A percentile compares a stretch with the other conserved stretches of the same genome.
These are phyloP conservation scores for Rhizophagus sp. DNA, from an alignment of 192 early-diverging fungal species.

Conservation along the genomic window DNA sequence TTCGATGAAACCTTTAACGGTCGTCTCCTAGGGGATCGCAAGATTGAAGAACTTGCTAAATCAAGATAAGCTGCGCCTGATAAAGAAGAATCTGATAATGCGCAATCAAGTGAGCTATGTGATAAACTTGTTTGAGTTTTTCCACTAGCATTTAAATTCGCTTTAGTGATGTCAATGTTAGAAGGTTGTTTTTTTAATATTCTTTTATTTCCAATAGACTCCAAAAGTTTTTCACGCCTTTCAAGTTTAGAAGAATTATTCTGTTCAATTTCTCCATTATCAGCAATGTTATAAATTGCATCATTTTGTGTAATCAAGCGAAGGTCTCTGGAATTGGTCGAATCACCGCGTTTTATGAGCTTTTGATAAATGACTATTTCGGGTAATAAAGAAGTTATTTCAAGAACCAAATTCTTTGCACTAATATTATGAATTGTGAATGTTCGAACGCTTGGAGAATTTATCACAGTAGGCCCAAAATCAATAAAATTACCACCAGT, in stretches of 20 bases:
- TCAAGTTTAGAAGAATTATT: constrained; percentile 5
- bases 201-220: constrained; percentile 43
- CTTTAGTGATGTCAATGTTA: not conserved
- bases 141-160: not conserved
- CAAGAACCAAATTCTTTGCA: constrained; percentile 46
- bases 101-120: not conserved
- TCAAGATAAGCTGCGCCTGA: constrained; percentile 37
- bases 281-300: not conserved
- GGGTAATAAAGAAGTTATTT: constrained; percentile 47
- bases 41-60: constrained; percentile 29
- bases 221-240: constrained; percentile 43
- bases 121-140: not conserved
- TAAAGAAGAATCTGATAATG: constrained; percentile 20
- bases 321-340: not conserved
- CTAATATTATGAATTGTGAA: constrained; percentile 89
- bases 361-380: constrained; percentile 44
- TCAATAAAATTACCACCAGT: constrained; percentile 92
- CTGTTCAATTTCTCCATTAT: not conserved
- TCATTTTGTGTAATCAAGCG: not conserved
- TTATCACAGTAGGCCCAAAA: constrained; percentile 88
- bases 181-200: constrained; percentile 9
- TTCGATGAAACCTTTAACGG: not conserved
- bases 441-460: constrained; percentile 73
- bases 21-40: constrained; percentile 19
- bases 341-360: not conserved